Evolutionary conservation across 108 stramenopile species (phyloP), one percentile per base, ranked within the genome.

Genomic region (Cyclostephanos invisitatus): DNA sequence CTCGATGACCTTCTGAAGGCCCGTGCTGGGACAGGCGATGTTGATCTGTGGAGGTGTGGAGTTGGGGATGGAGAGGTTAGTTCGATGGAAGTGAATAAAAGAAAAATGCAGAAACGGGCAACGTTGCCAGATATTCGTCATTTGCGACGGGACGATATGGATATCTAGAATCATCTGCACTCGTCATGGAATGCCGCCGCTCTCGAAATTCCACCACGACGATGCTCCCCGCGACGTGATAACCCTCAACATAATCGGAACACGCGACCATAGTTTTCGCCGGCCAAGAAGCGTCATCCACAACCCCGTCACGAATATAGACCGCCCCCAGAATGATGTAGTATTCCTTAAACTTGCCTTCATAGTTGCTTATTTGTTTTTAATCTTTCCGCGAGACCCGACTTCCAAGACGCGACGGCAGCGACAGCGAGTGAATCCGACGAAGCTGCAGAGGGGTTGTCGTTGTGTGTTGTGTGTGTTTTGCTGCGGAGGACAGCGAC

Each of bases 1-100:
- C 72, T 99, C 98, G 84, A 99, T 94, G 76, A 97, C 79, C 82
- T 98, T 98, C 91, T 98, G 97, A 69, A 92, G 77, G 22, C 98
- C 99, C 62, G 98, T 98, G 72, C 82, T 81, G 67, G 99, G 99
- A 84, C 87, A 96, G 32, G 99, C 96, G 49, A 37, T 42, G 51
- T 68, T 68, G 28, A 36, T 46, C 8, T 46, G 51, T n/a, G 56
- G 12, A 2, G 29, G 8, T 22, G 56, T 25, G 22, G 66, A n/a
- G 28, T 46, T 12, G 18, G 58, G 17, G 35, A 58, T 47, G 3
- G 35, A 29, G 35, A 37, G 21, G 35, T 28, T 40, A 56, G 4
- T 28, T 25, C 35, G 20, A 49, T 9, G 21, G 5, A 57, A 50
- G 28, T 35, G 11, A 32, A 2, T 32, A 2, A 17, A 36, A 32